Base-by-base conservation (phyloP, 2,329 filamentous ascomycete species). In the Beauveria medogensis region DNA sequence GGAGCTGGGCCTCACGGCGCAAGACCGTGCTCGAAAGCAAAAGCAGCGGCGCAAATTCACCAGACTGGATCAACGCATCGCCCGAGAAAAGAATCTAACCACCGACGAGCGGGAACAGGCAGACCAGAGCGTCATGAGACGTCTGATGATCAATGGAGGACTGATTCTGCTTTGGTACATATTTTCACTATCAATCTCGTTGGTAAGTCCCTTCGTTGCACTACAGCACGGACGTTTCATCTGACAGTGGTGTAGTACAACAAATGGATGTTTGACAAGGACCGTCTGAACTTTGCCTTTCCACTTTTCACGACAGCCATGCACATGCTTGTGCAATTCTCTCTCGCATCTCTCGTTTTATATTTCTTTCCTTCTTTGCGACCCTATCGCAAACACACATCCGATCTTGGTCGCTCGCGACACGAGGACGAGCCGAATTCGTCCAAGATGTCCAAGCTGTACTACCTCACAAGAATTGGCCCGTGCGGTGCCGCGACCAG, bases 201-300 rank as follows among this genome's bases (percentile, higher is more conserved):
- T 97, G 68, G 90, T 93, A 81, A 78, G 88, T 79, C 18, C n/a
- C 30, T 52, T 14, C 5, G 14, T n/a, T 22, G 28, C 43, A 44
- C 55, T 59, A 50, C 44, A 18, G 28, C 51, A 37, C 18, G 16
- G 30, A 16, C 26, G n/a, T 22, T 14, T 22, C 51, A 48, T 70
- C 69, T 46, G 26, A 48, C 44, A 14, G 53, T 65, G 92, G 88
- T 97, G 55, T 65, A 94, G 88, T 99, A 97, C 80, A 99, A 99
- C 82, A 97, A 97, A 78, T 97, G 94, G 94, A 97, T 99, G 93
- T 97, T 99, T 76, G 90, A 90, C 69, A 83, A 88, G 64, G 83
- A 88, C 66, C 85, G 89, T 66, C 84, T 95, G 67, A 88, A 97
- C 74, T 99, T 99, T 72, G 87, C 90, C 56, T 97, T 94, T 69